Conservation (phyloP, 768 basidiomycete species). For the Tephrocybe sp. region DNA sequence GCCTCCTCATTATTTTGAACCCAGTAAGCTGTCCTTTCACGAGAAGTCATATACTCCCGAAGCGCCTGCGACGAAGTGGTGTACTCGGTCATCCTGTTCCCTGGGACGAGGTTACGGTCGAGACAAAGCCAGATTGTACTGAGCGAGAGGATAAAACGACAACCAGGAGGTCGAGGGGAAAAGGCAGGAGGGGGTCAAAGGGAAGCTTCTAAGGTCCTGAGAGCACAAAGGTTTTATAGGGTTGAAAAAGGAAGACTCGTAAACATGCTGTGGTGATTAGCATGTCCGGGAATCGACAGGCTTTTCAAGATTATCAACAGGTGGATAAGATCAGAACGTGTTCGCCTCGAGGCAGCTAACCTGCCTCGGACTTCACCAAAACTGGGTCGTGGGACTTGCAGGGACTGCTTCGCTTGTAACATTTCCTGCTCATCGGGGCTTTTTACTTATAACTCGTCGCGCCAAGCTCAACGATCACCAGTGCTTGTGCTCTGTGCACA, state of each 20-base stretch:
- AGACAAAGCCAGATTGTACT: slow-evolving; percentile 14
- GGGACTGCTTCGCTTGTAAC: not conserved
- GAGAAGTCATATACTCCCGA: slow-evolving; percentile 56
- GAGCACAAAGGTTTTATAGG: slow-evolving; percentile 34
- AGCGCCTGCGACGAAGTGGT: slow-evolving; percentile 57
- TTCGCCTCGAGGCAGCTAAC: slow-evolving; percentile 37
- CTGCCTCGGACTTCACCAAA: slow-evolving; percentile 19
- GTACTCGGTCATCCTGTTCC: slow-evolving; percentile 60
- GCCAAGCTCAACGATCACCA: no score
- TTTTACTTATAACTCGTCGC: no score
- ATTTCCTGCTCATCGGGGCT: no score
- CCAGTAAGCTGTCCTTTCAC: slow-evolving; percentile 67
- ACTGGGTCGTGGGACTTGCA: slow-evolving; percentile 19
- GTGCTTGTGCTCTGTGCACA: no score
- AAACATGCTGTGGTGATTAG: slow-evolving; percentile 25
- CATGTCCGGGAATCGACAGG: slow-evolving; percentile 34
- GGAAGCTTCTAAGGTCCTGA: slow-evolving; percentile 23
- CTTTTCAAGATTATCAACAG: slow-evolving; percentile 33
- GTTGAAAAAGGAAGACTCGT: slow-evolving; percentile 20
- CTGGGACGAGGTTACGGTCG: slow-evolving; percentile 5
- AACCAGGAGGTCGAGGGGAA: slow-evolving; percentile 4
- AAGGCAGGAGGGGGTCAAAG: slow-evolving; percentile 25
- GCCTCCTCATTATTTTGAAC: slow-evolving; percentile 43
- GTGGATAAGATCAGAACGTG: slow-evolving; percentile 51
- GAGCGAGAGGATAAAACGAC: slow-evolving; percentile 2